Percentiles rank a stretch among this genome's conserved stretches.
phyloP scores from a whole-genome alignment of 768 basidiomycete genomes.

The Amanita inopinata region DNA sequence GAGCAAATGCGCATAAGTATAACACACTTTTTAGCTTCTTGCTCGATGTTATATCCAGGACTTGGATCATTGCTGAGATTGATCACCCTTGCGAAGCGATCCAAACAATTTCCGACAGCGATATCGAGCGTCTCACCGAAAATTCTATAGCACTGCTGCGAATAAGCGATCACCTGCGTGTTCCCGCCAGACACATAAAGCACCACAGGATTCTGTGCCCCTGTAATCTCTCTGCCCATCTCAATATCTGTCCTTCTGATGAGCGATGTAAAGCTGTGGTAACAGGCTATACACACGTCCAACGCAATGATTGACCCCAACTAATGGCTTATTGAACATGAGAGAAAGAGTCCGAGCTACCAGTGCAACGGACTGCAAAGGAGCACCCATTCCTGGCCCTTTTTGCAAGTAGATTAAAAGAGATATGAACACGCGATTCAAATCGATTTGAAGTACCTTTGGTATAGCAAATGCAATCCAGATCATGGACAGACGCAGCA shows the following conservation, averaged over 20 bases:
- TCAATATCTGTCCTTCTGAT: slow-evolving; percentile 68
- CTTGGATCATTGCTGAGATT: slow-evolving; percentile 91
- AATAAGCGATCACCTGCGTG: slow-evolving; percentile 98
- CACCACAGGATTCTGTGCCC: slow-evolving; percentile 90
- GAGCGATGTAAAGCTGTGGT: slow-evolving; percentile 1
- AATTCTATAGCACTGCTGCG: slow-evolving; percentile 92
- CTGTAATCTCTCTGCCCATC: slow-evolving; percentile 94
- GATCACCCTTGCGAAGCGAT: slow-evolving; percentile 93
- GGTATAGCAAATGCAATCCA: slow-evolving; percentile 96
- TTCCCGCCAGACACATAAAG: slow-evolving; percentile 98
- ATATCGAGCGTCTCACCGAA: slow-evolving; percentile 99
- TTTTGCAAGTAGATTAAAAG: slow-evolving; percentile 1
- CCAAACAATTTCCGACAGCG: slow-evolving; percentile 97
- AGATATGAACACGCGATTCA: background rate
- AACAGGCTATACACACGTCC: slow-evolving; percentile 59
- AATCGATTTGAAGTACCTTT: slow-evolving; percentile 52
- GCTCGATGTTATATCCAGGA: slow-evolving; percentile 96
- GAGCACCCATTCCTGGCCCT: slow-evolving; percentile 99
- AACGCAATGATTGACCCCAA: slow-evolving; percentile 98
- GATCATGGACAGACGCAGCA: slow-evolving; percentile 55
- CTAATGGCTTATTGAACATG: slow-evolving; percentile 80
- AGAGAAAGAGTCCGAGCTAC: slow-evolving; percentile 88
- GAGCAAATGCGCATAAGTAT: slow-evolving; percentile 10
- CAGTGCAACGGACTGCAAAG: slow-evolving; percentile 88
- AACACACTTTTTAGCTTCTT: slow-evolving; percentile 81